A percentile compares a stretch with the other conserved stretches of the same genome.
Evolutionary conservation across 2,329 filamentous ascomycete species (phyloP).

Genomic region (Coleophoma crateriformis): DNA sequence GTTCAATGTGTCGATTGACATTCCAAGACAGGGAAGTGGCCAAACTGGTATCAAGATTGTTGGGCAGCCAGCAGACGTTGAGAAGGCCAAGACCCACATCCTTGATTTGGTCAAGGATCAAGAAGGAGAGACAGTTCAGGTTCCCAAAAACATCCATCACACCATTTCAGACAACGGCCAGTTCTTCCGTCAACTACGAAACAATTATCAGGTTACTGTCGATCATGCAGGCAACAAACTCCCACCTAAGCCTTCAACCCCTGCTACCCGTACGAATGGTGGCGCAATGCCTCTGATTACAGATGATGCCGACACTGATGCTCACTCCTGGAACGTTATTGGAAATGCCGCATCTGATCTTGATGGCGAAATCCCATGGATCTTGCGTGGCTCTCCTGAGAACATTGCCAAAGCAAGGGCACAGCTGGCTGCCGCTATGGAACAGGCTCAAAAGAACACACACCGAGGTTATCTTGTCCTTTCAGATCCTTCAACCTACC

Average conservation of each 20-base stretch:
- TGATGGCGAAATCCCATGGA: conserved; percentile 79
- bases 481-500: conserved; percentile 83
- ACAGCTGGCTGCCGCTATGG: conserved; percentile 66
- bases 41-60: conserved; percentile 82
- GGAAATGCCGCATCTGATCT: conserved; percentile 46
- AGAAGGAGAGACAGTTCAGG: conserved; percentile 78
- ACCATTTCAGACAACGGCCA: conserved; percentile 80
- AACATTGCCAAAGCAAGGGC: conserved; percentile 78
- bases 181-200: conserved; percentile 86
- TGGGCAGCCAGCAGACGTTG: conserved; percentile 72
- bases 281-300: conserved; percentile 83
- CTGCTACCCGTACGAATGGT: conserved; percentile 47
- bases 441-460: conserved; percentile 62
- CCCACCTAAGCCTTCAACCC: conserved; percentile 61
- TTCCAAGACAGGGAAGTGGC: conserved; percentile 82
- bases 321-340: conserved; percentile 79
- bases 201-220: conserved; percentile 81
- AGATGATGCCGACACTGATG: conserved; percentile 65
- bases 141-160: conserved; percentile 82
- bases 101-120: conserved; percentile 73
- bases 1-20: conserved; percentile 82
- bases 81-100: conserved; percentile 84
- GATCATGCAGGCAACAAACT: conserved; percentile 80
- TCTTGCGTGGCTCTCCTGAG: conserved; percentile 73
- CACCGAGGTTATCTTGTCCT: conserved; percentile 84